Evolutionary conservation across 306 rosid species (phyloP), one percentile per base, ranked within the genome.

Genomic region (Albizia julibrissin): DNA sequence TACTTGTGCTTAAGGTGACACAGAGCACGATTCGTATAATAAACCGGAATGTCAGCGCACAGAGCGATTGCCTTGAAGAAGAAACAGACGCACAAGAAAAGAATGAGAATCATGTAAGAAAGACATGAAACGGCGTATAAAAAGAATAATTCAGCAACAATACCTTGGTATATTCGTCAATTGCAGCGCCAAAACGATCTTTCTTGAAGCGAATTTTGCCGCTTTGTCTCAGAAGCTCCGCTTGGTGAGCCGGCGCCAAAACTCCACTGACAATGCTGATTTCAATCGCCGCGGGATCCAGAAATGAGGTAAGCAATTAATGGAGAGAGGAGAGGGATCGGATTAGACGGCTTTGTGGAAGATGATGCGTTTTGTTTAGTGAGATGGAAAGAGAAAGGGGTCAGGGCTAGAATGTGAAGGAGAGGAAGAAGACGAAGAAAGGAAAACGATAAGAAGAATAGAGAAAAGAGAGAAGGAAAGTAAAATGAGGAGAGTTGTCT

Each of bases 1-100:
- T 91, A 95, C 99, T 89, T 89, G 86, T 94, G 91, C 86, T 88
- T 93, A 79, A 43, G 97, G 91, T 95, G 93, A 79, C 98, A 95
- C 16, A 91, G 80, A 81, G 98, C 99, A 65, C 99, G 98, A 89
- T 92, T 95, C 49, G 98, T 93, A 84, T 80, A 91, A 86, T 89
- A 92, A 26, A 92, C 88, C 24, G 96, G 84, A 87, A 93, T 91
- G 74, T 87, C 82, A 4, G 99, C 97, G 85, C 96, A 91, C 39
- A 93, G 91, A 33, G 98, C 76, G 13, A 85, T 84, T 9, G 85
- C 88, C 80, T 84, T 68, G 0, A 78, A 68, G 3, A 37, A 56
- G 29, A 26, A 4, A 10, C 8, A 76, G n/a, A 4, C 39, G 4
- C 6, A 37, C 39, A 7, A 14, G 40, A 5, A 74, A 43, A 71